These are phyloP conservation scores for Wickerhamiella vanderwaltii DNA, from an alignment of 805 yeast species.

Conservation along the genomic window DNA sequence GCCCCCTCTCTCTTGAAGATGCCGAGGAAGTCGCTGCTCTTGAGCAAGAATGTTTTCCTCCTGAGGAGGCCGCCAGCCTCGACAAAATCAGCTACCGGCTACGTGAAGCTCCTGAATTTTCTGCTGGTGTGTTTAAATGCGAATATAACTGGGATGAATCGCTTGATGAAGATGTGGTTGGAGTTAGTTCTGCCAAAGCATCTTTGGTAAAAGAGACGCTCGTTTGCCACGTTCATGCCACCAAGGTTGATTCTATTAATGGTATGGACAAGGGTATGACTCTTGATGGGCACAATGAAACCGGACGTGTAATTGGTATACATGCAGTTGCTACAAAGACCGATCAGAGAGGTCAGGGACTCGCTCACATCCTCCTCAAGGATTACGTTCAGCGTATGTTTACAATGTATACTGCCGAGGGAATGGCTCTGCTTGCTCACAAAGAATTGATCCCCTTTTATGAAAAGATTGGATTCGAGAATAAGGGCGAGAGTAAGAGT, in stretches of 20 bases:
- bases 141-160: conserved; percentile 25
- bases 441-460: conserved; percentile 61
- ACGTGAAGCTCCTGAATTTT: conserved; percentile 74
- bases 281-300: conserved; percentile 56
- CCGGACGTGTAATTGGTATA: conserved; percentile 60
- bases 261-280: conserved; percentile 50
- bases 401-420: conserved; percentile 74
- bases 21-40: conserved; percentile 45
- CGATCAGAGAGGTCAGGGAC: conserved; percentile 63
- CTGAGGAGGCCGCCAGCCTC: conserved; percentile 52
- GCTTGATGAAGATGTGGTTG: conserved; percentile 20
- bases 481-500: conserved; percentile 52
- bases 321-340: conserved; percentile 74
- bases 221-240: conserved; percentile 71
- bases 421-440: conserved; percentile 63
- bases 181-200: conserved; percentile 24
- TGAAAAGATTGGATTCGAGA: conserved; percentile 65
- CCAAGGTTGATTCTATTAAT: conserved; percentile 41
- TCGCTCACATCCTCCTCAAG: conserved; percentile 71
- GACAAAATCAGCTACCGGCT: conserved; percentile 60
- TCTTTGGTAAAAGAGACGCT: conserved; percentile 38
- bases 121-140: conserved; percentile 65
- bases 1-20: conserved; percentile 75
- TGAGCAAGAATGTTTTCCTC: conserved; percentile 60
- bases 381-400: conserved; percentile 85